A percentile compares a stretch with the other conserved stretches of the same genome.
Evolutionary conservation across 2,329 filamentous ascomycete species (phyloP).

Genomic region (Emmonsiellopsis sp.): DNA sequence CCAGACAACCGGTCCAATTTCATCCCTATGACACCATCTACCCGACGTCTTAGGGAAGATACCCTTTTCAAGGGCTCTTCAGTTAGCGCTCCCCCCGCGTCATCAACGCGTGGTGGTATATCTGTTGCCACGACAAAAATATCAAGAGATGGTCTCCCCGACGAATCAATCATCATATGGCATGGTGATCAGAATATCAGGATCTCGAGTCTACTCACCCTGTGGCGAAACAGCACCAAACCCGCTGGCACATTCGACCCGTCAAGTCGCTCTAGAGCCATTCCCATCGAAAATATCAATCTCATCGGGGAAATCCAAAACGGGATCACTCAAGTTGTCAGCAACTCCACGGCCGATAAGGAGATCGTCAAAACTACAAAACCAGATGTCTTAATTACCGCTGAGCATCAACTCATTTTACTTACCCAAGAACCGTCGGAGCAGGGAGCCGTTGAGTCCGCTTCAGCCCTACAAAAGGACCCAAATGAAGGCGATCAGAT

Average conservation of each 20-base stretch:
- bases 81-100: conserved; percentile 17
- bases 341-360: conserved; percentile 15
- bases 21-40: conserved; percentile 41
- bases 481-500: conserved; percentile 26
- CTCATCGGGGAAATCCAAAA: conserved; percentile 34
- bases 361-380: conserved; percentile 10
- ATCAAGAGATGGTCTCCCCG: conserved; percentile 26
- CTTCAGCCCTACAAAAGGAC: conserved; percentile 2
- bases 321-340: conserved; percentile 29
- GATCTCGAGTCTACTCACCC: conserved; percentile 35
- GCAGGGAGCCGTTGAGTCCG: conserved; percentile 12
- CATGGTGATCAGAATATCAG: conserved; percentile 33
- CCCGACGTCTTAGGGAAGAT: conserved; percentile 37
- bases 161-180: conserved; percentile 37
- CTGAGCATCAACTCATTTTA: conserved; percentile 33
- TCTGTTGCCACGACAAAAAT: conserved; percentile 31
- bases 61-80: conserved; percentile 33
- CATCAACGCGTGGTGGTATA: conserved; percentile 31
- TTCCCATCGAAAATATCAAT: conserved; percentile 29
- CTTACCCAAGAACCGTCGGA: conserved; percentile 24
- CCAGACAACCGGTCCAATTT: conserved; percentile 28
- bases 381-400: conserved; percentile 30
- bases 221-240: conserved; percentile 35
- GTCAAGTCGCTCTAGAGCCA: conserved; percentile 30
- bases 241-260: conserved; percentile 31